A percentile compares a stretch with the other conserved stretches of the same genome.
phyloP scores from a whole-genome alignment of 345 rosid genomes.

The Raphanus sativus region DNA sequence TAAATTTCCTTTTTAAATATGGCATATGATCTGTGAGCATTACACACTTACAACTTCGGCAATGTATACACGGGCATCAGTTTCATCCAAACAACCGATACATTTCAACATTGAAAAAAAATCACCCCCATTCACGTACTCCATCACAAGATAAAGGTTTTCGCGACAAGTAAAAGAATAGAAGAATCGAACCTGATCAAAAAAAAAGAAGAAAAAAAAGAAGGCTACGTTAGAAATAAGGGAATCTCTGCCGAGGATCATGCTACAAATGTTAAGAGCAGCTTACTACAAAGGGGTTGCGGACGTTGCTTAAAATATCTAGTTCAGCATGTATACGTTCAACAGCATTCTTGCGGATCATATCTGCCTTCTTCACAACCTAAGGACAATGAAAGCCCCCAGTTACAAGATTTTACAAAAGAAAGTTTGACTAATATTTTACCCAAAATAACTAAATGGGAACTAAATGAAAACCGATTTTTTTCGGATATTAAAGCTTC shows the following conservation, averaged over 20 bases:
- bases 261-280: slow-evolving; percentile 39
- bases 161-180: slow-evolving; percentile 94
- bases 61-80: slow-evolving; percentile 79
- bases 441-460: neutral
- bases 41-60: slow-evolving; percentile 89
- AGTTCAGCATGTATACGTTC: neutral
- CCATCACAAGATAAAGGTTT: slow-evolving; percentile 98
- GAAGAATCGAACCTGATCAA: slow-evolving; percentile 88
- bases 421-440: neutral
- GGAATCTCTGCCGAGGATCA: slow-evolving; percentile 20
- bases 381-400: slow-evolving; percentile 5
- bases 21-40: slow-evolving; percentile 13
- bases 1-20: slow-evolving; percentile 13
- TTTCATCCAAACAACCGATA: slow-evolving; percentile 87
- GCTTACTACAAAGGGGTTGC: slow-evolving; percentile 98
- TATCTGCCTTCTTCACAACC: neutral
- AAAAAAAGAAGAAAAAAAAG: slow-evolving; percentile 35
- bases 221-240: slow-evolving; percentile 36
- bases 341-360: slow-evolving; percentile 2
- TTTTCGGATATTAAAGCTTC: neutral
- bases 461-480: neutral
- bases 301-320: slow-evolving; percentile 82
- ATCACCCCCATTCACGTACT: slow-evolving; percentile 95
- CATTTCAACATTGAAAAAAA: slow-evolving; percentile 77
- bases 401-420: slow-evolving; percentile 8